Evolutionary conservation across 805 yeast species (phyloP).

Genomic region (Monosporozyma servazzii): DNA sequence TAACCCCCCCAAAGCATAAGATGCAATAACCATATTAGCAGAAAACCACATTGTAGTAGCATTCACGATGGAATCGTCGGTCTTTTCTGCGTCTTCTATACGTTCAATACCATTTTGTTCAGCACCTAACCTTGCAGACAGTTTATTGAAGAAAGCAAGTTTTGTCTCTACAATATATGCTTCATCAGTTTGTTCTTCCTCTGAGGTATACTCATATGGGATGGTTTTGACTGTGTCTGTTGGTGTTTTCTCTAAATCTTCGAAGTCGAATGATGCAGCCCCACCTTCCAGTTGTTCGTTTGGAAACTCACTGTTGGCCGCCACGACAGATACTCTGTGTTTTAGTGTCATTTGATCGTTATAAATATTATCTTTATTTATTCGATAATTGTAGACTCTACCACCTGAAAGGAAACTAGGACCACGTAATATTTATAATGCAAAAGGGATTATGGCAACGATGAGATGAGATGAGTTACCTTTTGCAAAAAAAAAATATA

Average conservation of each 20-base stretch:
- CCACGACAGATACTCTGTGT: constrained; percentile 7
- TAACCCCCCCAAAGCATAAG: constrained; percentile 71
- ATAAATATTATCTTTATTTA: not conserved
- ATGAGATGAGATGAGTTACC: not conserved
- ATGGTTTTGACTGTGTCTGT: constrained; percentile 5
- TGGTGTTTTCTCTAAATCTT: constrained; percentile 6
- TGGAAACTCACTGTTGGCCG: constrained; percentile 2
- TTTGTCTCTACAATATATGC: constrained; percentile 9
- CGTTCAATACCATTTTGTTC: constrained; percentile 75
- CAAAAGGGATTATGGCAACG: not conserved
- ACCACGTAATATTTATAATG: not conserved
- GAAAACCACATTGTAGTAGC: constrained; percentile 88
- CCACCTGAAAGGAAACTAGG: not conserved
- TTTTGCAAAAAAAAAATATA: not conserved
- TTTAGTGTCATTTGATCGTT: constrained; percentile 3
- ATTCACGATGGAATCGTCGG: constrained; percentile 52
- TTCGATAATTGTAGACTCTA: not conserved
- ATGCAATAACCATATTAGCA: constrained; percentile 80
- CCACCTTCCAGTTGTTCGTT: not conserved
- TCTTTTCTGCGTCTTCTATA: constrained; percentile 69
- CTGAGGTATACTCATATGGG: constrained; percentile 3
- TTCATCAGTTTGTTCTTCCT: constrained; percentile 4
- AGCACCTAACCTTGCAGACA: constrained; percentile 28
- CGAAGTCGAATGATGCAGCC: constrained; percentile 2
- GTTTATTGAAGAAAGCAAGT: constrained; percentile 16